Percentiles rank a stretch among this genome's conserved stretches.
These are phyloP conservation scores for Sugiyamaella novakii DNA, from an alignment of 1,139 yeast species.

Conservation along the genomic window DNA sequence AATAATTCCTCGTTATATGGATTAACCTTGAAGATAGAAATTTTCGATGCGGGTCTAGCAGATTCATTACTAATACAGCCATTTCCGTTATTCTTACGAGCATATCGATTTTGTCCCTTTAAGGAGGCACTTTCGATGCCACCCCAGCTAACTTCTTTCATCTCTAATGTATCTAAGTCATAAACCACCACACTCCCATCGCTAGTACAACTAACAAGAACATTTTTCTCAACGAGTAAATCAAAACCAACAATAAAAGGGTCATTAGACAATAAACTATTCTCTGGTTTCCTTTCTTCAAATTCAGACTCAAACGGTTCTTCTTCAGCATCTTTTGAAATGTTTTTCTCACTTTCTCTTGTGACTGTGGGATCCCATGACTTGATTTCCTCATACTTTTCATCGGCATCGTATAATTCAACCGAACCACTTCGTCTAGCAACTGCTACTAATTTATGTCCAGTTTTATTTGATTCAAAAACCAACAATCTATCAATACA, in stretches of 20 bases:
- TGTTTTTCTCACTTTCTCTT: neutral
- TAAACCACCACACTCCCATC: conserved; percentile 12
- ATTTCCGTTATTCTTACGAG: conserved; percentile 3
- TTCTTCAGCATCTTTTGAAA: conserved; percentile 3
- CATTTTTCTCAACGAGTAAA: conserved; percentile 1
- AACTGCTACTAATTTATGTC: conserved; percentile 27
- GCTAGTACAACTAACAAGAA: conserved; percentile 17
- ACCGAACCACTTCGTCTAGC: conserved; percentile 35
- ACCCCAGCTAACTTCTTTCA: conserved; percentile 12
- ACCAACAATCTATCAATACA: conserved; percentile 35
- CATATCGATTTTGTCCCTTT: conserved; percentile 11
- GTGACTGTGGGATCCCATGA: conserved; percentile 15
- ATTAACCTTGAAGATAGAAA: conserved; percentile 16
- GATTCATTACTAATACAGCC: neutral
- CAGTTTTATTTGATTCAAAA: conserved; percentile 21
- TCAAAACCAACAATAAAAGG: conserved; percentile 20
- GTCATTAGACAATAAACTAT: conserved; percentile 4
- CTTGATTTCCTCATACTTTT: conserved; percentile 23
- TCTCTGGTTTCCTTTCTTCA: neutral
- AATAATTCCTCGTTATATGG: conserved; percentile 26
- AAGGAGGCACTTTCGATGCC: neutral
- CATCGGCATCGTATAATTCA: conserved; percentile 28
- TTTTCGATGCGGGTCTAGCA: neutral
- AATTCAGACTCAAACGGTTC: neutral
- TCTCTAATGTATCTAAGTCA: conserved; percentile 11